These are phyloP conservation scores for Umbilicaria muhlenbergii DNA, from an alignment of 495 filamentous ascomycete genomes.

Conservation along the genomic window DNA sequence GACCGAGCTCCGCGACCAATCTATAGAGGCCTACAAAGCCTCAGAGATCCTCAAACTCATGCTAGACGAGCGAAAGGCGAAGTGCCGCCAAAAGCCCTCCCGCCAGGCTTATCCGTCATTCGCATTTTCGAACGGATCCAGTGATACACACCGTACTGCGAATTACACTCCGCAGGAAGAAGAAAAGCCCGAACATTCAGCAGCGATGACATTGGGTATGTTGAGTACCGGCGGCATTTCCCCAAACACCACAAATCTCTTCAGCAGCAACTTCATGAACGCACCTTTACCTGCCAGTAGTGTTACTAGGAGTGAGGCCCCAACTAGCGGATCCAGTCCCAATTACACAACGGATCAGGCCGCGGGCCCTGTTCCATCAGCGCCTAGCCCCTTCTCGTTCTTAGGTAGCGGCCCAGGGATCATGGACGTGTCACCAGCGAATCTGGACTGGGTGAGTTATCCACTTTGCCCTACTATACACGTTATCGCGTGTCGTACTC, in stretches of 20 bases:
- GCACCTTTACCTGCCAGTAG: constrained; percentile 16
- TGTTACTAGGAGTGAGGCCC: constrained; percentile 9
- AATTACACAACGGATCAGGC: constrained; percentile 13
- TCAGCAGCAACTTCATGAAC: constrained; percentile 19
- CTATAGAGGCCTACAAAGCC: constrained; percentile 83
- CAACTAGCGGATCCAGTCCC: constrained; percentile 9
- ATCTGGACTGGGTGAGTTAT: constrained; percentile 63
- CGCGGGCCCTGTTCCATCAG: constrained; percentile 35
- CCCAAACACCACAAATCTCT: constrained; percentile 35
- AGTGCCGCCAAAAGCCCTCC: background rate
- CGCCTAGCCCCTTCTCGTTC: constrained; percentile 25
- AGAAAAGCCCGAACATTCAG: constrained; percentile 44
- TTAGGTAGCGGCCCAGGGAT: constrained; percentile 35
- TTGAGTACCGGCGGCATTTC: constrained; percentile 55
- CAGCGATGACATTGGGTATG: constrained; percentile 72
- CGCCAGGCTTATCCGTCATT: no score
- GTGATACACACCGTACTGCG: constrained; percentile 3
- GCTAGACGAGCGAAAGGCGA: constrained; percentile 51
- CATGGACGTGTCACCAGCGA: constrained; percentile 42
- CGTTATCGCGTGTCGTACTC: background rate
- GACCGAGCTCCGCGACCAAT: constrained; percentile 55
- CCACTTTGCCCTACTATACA: no score
- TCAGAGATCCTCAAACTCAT: constrained; percentile 62
- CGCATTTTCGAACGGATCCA: no score
- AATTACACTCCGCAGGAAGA: constrained; percentile 15